These are phyloP conservation scores for Hydrangea macrophylla DNA, from an alignment of 148 eudicot genomes.

Conservation along the genomic window DNA sequence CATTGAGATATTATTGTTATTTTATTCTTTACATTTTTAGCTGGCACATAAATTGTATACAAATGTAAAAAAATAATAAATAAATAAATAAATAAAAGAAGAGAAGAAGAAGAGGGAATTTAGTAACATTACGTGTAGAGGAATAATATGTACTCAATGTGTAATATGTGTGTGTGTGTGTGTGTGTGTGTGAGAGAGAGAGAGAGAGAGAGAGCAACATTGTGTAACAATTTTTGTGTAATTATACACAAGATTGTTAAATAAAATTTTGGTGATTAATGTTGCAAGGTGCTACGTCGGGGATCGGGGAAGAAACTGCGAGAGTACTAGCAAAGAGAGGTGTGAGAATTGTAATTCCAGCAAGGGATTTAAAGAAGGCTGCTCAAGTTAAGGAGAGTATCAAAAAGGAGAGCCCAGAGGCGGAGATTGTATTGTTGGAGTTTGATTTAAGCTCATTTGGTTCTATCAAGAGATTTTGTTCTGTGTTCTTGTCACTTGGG, in stretches of 20 bases:
- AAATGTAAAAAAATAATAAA: no score
- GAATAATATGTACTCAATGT: no score
- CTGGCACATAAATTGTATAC: no score
- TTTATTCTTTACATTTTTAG: no score
- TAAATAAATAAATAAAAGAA: no score
- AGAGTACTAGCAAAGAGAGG: slow-evolving; percentile 87
- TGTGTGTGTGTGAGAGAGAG: no score
- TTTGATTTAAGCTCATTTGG: slow-evolving; percentile 79
- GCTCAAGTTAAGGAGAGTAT: slow-evolving; percentile 51
- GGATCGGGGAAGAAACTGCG: slow-evolving; percentile 87
- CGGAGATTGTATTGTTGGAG: slow-evolving; percentile 64
- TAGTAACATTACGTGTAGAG: no score
- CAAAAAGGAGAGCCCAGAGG: slow-evolving; percentile 48
- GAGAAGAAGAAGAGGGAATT: no score
- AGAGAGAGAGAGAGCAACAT: no score
- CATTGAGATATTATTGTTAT: no score
- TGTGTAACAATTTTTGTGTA: background rate
- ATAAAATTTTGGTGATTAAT: background rate
- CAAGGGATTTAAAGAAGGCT: slow-evolving; percentile 70
- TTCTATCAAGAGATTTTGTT: slow-evolving; percentile 76
- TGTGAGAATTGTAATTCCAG: slow-evolving; percentile 66
- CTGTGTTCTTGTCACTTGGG: slow-evolving; percentile 67
- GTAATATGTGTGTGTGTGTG: no score
- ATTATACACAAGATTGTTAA: background rate
- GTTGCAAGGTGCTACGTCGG: slow-evolving; percentile 77